Percentiles rank a stretch among this genome's conserved stretches.
Evolutionary conservation across 2,329 filamentous ascomycete genomes (phyloP).

Genomic region (Aspergillus proliferans): DNA sequence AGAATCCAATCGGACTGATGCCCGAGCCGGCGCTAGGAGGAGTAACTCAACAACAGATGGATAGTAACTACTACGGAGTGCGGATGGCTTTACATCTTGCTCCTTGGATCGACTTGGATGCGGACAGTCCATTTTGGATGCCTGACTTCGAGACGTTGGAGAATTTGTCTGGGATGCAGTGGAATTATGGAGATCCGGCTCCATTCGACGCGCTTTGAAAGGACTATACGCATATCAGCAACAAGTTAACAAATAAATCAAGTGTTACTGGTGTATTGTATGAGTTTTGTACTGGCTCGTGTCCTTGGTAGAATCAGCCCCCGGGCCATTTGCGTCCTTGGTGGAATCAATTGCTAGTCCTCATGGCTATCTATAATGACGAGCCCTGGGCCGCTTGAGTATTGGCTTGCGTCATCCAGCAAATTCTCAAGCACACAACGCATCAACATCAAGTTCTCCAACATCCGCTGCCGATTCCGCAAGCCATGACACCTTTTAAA

Average conservation of each 20-base stretch:
- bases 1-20: slow-evolving; percentile 6
- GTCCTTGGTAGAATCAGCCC: no score
- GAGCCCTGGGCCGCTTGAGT: no score
- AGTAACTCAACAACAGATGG: slow-evolving; percentile 8
- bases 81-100: slow-evolving; percentile 35
- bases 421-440: not conserved
- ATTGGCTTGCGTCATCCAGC: no score
- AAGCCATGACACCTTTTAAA: not conserved
- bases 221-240: not conserved
- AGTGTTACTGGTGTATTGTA: no score
- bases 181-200: slow-evolving; percentile 21
- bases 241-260: no score
- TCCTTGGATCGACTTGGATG: slow-evolving; percentile 35
- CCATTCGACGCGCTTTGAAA: slow-evolving; percentile 24
- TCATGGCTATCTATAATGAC: no score
- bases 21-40: slow-evolving; percentile 5
- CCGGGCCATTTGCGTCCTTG: no score
- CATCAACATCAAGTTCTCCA: not conserved
- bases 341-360: no score
- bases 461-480: not conserved
- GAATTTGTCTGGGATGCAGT: slow-evolving; percentile 24
- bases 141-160: slow-evolving; percentile 34
- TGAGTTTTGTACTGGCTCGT: no score
- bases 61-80: slow-evolving; percentile 29
- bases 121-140: slow-evolving; percentile 33